Evolutionary conservation across 108 stramenopile species (phyloP), one percentile per base, ranked within the genome.

Genomic region (Skeletonema menzelii): DNA sequence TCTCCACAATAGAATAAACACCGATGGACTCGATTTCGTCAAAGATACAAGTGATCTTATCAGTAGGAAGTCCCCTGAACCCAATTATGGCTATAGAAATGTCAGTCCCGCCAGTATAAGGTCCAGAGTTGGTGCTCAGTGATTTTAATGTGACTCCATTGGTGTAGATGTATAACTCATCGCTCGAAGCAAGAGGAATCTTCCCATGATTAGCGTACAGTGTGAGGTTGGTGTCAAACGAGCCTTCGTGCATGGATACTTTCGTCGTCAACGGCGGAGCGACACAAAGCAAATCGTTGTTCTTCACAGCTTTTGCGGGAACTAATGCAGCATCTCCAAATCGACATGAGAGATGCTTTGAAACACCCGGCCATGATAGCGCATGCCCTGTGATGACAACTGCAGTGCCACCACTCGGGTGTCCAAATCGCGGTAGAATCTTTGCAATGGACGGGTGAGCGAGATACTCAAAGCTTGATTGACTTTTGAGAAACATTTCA

Each of bases 51-150:
- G 62, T 56, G 5, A 80, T 35, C n/a, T 55, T 1, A 14, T 55
- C 20, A 4, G 56, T 63, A 14, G 62, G 62, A 32, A 82, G 55
- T 5, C 49, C 44, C 13, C 24, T 19, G 19, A 72, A 56, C 3
- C 64, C 70, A 27, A 11, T 35, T 17, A 47, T 32, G 2, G 28
- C 17, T 35, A 82, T 7, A 5, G 37, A 56, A 46, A 82, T 63
- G 6, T 17, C 59, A 34, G 80, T 82, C 15, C 70, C 75, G 12
- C 80, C 80, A 26, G 13, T 17, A 13, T 60, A 5, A 59, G 75
- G 75, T 10, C 80, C 80, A n/a, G 75, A 76, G 62, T 40, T 61
- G 4, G 80, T 75, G 1, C 20, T n/a, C 63, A 76, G 14, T 15
- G 67, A 57, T 19, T 37, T 57, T 7, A 80, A 26, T 20, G 44